A percentile compares a stretch with the other conserved stretches of the same genome.
phyloP scores from a whole-genome alignment of 768 basidiomycete genomes.

The Dentipellis fragilis region DNA sequence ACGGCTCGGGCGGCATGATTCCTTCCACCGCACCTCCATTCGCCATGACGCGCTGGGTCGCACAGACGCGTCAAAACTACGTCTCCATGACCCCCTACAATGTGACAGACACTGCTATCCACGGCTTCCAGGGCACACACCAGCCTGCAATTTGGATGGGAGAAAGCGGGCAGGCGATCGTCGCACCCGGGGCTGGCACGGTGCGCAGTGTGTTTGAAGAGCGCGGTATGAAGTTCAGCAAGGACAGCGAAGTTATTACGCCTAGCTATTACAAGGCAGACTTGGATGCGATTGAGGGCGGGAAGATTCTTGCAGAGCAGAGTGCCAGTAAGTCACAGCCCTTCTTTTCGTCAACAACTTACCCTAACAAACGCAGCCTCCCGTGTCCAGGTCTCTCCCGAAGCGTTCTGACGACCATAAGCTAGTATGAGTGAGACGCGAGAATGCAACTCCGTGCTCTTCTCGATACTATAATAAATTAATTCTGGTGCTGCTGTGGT shows the following conservation, averaged over 20 bases:
- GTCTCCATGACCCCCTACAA: constrained; percentile 68
- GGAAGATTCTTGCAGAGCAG: constrained; percentile 45
- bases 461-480: too few relatives aligned
- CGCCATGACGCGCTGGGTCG: constrained; percentile 81
- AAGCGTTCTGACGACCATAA: too few relatives aligned
- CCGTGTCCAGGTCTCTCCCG: too few relatives aligned
- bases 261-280: constrained; percentile 49
- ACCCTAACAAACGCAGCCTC: constrained; percentile 37
- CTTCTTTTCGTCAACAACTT: background rate
- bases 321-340: constrained; percentile 41
- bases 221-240: constrained; percentile 43
- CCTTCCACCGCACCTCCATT: constrained; percentile 72
- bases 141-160: constrained; percentile 91
- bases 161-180: constrained; percentile 53
- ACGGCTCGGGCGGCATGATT: constrained; percentile 70
- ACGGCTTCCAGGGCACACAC: constrained; percentile 73
- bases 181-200: constrained; percentile 45
- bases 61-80: constrained; percentile 69
- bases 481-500: too few relatives aligned
- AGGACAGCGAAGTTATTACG: constrained; percentile 43
- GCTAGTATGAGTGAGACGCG: too few relatives aligned
- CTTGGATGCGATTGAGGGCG: constrained; percentile 41
- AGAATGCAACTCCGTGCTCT: too few relatives aligned
- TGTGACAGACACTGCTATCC: constrained; percentile 45
- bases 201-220: constrained; percentile 47